These are phyloP conservation scores for Xerocomellus intermedius DNA, from an alignment of 768 basidiomycete species.

Conservation along the genomic window DNA sequence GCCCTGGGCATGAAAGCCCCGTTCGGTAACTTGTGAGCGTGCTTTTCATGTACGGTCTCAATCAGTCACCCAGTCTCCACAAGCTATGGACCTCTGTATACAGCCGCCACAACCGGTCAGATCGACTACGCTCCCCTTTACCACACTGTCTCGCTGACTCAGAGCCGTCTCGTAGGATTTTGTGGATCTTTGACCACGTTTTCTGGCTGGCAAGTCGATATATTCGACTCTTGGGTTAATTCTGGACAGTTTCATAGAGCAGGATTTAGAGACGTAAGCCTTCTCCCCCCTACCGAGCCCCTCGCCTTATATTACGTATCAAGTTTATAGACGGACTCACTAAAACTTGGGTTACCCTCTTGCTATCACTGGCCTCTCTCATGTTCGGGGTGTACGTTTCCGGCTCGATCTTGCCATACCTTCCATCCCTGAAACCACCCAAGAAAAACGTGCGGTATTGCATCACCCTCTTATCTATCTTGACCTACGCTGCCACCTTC, in stretches of 20 bases:
- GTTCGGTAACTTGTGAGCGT: constrained; percentile 69
- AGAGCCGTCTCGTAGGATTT: constrained; percentile 53
- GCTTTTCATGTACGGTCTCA: constrained; percentile 6
- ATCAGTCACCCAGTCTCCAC: constrained; percentile 5
- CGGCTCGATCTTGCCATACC: constrained; percentile 36
- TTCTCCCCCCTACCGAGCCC: neutral
- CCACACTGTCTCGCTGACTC: neutral
- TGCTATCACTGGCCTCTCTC: constrained; percentile 73
- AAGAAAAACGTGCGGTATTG: constrained; percentile 45
- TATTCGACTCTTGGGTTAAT: constrained; percentile 86
- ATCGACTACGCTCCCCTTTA: neutral
- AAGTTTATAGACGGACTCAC: constrained; percentile 88
- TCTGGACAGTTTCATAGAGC: constrained; percentile 49
- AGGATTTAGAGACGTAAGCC: constrained; percentile 71
- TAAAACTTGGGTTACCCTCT: constrained; percentile 75
- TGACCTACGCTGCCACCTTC: constrained; percentile 73
- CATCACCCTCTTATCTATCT: constrained; percentile 53
- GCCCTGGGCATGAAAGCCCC: constrained; percentile 67
- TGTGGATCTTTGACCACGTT: constrained; percentile 97
- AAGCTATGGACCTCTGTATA: constrained; percentile 88
- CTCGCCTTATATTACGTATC: constrained; percentile 6
- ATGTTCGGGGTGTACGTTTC: constrained; percentile 70
- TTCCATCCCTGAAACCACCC: constrained; percentile 45
- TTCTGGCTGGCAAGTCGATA: constrained; percentile 90
- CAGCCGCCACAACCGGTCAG: constrained; percentile 81